Conservation (phyloP, 1,284 basidiomycete species). For the Ganoderma multipileum region DNA sequence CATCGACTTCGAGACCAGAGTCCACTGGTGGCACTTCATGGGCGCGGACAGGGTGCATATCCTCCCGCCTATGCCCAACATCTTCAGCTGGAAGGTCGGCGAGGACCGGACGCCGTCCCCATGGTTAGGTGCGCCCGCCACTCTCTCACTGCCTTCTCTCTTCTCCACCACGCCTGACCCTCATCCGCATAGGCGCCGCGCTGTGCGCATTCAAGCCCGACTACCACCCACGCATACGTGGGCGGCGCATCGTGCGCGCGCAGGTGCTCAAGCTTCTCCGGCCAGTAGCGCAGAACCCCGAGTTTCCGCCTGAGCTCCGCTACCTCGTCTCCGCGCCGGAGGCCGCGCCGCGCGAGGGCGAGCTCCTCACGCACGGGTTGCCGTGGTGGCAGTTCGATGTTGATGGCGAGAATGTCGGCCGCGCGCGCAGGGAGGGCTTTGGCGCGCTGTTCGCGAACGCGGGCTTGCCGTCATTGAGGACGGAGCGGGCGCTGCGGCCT, state of each 20-base stretch:
- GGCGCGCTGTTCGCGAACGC: slow-evolving; percentile 16
- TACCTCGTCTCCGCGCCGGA: background rate
- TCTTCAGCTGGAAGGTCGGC: slow-evolving; percentile 6
- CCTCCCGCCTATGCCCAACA: slow-evolving; percentile 10
- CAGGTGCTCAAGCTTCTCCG: slow-evolving; percentile 5
- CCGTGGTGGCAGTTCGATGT: slow-evolving; percentile 8
- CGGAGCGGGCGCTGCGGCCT: background rate
- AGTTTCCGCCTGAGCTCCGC: slow-evolving; percentile 11
- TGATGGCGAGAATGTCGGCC: background rate
- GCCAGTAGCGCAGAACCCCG: slow-evolving; percentile 15
- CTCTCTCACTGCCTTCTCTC: background rate
- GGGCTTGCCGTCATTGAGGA: slow-evolving; percentile 8
- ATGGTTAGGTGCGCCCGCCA: slow-evolving; percentile 13
- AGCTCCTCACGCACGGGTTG: background rate
- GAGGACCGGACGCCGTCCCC: slow-evolving; percentile 9
- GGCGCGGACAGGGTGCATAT: background rate
- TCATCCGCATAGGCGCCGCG: background rate
- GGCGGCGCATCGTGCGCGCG: slow-evolving; percentile 9
- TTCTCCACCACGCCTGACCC: background rate
- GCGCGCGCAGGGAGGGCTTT: slow-evolving; percentile 9
- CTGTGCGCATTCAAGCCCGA: slow-evolving; percentile 14
- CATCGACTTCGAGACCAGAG: slow-evolving; percentile 12
- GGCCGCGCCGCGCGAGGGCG: background rate
- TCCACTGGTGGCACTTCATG: slow-evolving; percentile 23
- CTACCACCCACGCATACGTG: background rate